These are phyloP conservation scores for Rhodamnia argentea DNA, from an alignment of 345 rosid species.

Conservation along the genomic window DNA sequence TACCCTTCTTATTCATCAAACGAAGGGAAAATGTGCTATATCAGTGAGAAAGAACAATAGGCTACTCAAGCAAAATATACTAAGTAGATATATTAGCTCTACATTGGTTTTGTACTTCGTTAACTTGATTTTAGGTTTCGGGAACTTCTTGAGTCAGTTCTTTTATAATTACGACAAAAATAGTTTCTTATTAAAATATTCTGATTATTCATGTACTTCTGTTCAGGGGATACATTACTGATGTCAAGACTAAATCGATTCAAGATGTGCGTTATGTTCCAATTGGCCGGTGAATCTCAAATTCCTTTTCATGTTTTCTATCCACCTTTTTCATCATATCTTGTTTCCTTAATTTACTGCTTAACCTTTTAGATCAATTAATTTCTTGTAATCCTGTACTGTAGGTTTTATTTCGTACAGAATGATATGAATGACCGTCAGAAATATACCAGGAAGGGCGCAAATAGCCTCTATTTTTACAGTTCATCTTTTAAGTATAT, in stretches of 20 bases:
- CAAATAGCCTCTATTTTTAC: too few species aligned
- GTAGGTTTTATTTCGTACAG: not conserved
- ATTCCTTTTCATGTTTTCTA: not conserved
- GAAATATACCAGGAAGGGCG: not conserved
- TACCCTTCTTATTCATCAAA: not conserved
- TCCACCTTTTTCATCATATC: not conserved
- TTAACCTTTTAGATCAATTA: not conserved
- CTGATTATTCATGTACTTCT: not conserved
- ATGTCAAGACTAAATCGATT: constrained; percentile 10
- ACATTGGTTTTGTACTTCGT: not conserved
- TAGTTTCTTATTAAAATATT: not conserved
- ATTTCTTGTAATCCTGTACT: not conserved
- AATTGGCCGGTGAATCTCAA: not conserved
- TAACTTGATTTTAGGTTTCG: not conserved
- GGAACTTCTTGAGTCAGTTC: not conserved
- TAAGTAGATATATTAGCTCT: not conserved
- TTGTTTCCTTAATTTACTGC: not conserved
- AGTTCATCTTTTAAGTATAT: too few species aligned
- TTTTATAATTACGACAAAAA: not conserved
- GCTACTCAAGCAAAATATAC: not conserved
- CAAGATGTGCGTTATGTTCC: not conserved
- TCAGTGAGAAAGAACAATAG: not conserved
- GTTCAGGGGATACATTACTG: constrained; percentile 7
- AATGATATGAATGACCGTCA: not conserved
- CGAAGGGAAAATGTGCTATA: not conserved